phyloP scores from a whole-genome alignment of 2,329 filamentous ascomycete species.

The Dactylonectria macrodidyma region DNA sequence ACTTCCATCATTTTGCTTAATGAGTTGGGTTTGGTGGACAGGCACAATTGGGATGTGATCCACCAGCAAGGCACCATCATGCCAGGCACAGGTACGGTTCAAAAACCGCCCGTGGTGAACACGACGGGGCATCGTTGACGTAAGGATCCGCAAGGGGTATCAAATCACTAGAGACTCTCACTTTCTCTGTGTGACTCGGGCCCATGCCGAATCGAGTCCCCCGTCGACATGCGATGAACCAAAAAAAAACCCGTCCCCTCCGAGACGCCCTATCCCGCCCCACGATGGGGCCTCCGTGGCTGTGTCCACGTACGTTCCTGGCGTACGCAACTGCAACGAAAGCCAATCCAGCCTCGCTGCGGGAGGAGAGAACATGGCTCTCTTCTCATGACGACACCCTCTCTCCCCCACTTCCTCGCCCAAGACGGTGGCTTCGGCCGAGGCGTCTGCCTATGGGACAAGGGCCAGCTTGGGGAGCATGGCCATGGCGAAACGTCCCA shows the following conservation, averaged over 20 bases:
- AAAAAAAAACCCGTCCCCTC: not conserved
- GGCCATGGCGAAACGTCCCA: constrained; percentile 7
- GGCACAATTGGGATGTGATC: too few species aligned
- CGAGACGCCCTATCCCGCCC: not conserved
- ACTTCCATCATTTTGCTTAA: too few species aligned
- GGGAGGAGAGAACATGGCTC: not conserved
- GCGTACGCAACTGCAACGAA: not conserved
- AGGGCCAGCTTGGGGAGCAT: not conserved
- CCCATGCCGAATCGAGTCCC: not conserved
- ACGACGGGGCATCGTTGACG: constrained; percentile 3
- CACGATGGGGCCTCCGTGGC: constrained; percentile 6
- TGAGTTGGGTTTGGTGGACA: too few species aligned
- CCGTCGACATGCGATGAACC: not conserved
- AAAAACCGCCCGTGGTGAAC: not conserved
- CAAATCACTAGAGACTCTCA: not conserved
- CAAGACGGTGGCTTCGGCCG: constrained; percentile 1
- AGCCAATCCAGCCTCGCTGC: not conserved
- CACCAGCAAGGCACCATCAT: not conserved
- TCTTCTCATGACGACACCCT: constrained; percentile 5
- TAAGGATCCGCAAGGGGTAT: constrained; percentile 2
- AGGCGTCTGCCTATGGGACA: not conserved
- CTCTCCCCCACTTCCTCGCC: not conserved
- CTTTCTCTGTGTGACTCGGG: not conserved
- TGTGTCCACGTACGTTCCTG: constrained; percentile 7
- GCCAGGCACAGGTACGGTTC: not conserved